Evolutionary conservation across 116 monocot species (phyloP), one percentile per base, ranked within the genome.

Genomic region (Iris pallida): DNA sequence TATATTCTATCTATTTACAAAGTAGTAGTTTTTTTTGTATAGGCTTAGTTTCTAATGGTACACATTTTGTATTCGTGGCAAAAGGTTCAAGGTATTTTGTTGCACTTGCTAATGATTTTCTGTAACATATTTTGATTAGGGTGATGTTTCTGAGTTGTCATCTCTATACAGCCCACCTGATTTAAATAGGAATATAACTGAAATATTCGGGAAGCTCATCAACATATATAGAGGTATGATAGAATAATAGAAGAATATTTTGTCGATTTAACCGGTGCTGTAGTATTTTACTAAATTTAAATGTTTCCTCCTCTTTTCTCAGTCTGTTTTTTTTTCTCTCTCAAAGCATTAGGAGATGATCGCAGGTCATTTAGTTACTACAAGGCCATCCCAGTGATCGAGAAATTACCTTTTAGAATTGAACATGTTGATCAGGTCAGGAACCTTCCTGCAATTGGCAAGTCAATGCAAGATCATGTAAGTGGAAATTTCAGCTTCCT

Each of bases 381-480:
- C 81, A 97, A 97, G 75, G 97, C 97, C 68, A 97, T 92, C 78
- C 79, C 87, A 16, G 90, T 90, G 67, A 87, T 97, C 71, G 97
- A 97, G 75, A 97, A 97, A 70, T 65, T 97, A 19, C 81, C 89
- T 12, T 92, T 87, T 69, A 92, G 79, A 74, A 92, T 97, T 73
- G 85, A 87, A 64, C 90, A 64, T 69, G 74, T 70, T 72, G 85
- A 92, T 69, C 92, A 97, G 71, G 92, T 97, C 47, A 92, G 87
- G 80, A 68, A 90, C 59, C 87, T 97, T 81, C 89, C 97, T 52
- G 57, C 89, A 69, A 97, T 97, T 54, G 97, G 97, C 63, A 97
- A 90, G 71, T 89, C 90, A 55, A 54, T 97, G 79, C 76, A 85
- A 71, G 97, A 92, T 69, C 97, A 97, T 83, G 97, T 97, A 78